A percentile compares a stretch with the other conserved stretches of the same genome.
phyloP scores from a whole-genome alignment of 163 green algal genomes.

The Picocystis sp. region DNA sequence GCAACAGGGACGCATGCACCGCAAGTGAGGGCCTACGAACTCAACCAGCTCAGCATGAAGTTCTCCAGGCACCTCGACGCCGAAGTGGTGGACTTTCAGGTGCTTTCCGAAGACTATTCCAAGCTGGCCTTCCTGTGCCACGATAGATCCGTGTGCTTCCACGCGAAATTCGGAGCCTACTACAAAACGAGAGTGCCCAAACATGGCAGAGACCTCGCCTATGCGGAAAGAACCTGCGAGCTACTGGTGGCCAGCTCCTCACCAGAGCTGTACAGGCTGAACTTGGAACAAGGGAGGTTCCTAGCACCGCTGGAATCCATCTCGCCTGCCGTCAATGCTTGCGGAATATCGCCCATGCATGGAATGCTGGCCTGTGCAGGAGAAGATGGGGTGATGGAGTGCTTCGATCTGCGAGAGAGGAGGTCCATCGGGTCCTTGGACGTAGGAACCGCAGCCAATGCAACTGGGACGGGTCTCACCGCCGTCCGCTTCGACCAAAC shows the following conservation, averaged over 20 bases:
- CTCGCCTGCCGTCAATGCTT: conserved; percentile 57
- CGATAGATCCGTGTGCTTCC: conserved; percentile 72
- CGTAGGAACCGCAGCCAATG: conserved; percentile 39
- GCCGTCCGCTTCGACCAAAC: conserved; percentile 43
- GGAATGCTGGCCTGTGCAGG: conserved; percentile 70
- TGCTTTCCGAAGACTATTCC: conserved; percentile 84
- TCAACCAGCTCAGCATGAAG: conserved; percentile 85
- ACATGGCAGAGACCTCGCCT: conserved; percentile 64
- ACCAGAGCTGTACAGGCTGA: conserved; percentile 60
- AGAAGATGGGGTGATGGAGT: conserved; percentile 79
- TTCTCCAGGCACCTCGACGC: conserved; percentile 86
- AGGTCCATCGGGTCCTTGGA: conserved; percentile 37
- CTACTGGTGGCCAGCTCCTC: conserved; percentile 60
- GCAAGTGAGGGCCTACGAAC: conserved; percentile 77
- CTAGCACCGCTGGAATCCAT: conserved; percentile 42
- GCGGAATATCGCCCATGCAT: conserved; percentile 43
- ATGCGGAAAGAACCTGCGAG: conserved; percentile 46
- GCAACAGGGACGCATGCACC: conserved; percentile 70
- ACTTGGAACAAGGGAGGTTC: conserved; percentile 78
- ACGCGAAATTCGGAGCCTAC: conserved; percentile 82
- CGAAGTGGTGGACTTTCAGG: conserved; percentile 88
- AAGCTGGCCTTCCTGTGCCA: conserved; percentile 84
- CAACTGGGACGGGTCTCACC: conserved; percentile 6
- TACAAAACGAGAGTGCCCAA: conserved; percentile 41
- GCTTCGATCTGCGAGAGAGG: conserved; percentile 66